Percentiles rank a stretch among this genome's conserved stretches.
Evolutionary conservation across 345 rosid genomes (phyloP).

Genomic region (Pseudoturritis turrita): DNA sequence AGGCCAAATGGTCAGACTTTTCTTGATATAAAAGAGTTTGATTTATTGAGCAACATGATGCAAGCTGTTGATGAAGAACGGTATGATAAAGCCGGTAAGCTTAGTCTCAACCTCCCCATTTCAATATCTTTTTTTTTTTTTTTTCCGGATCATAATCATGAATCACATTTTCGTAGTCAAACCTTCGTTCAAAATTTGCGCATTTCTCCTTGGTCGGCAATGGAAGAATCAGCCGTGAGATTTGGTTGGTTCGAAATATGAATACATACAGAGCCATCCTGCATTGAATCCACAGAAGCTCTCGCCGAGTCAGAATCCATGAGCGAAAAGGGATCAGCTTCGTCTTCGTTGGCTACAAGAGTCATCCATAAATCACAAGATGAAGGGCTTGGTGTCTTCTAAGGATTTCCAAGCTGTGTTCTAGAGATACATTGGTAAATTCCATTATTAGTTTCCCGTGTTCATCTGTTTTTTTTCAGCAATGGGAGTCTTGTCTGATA

Average conservation of each 20-base stretch:
- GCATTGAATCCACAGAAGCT: conserved; percentile 13
- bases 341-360: conserved; percentile 14
- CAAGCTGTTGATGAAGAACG: conserved; percentile 81
- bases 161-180: neutral
- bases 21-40: conserved; percentile 80
- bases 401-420: too few species aligned
- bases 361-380: conserved; percentile 17
- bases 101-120: neutral
- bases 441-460: too few species aligned
- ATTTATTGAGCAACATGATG: conserved; percentile 70
- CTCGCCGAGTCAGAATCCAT: conserved; percentile 24
- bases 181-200: too few species aligned
- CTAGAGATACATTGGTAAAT: too few species aligned
- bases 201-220: neutral
- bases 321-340: conserved; percentile 15
- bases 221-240: conserved; percentile 10
- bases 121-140: neutral
- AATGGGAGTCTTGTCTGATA: too few species aligned
- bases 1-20: conserved; percentile 94
- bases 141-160: neutral
- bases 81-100: conserved; percentile 79
- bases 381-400: too few species aligned
- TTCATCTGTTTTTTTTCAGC: too few species aligned
- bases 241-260: neutral
- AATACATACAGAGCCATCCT: conserved; percentile 6